Percentiles rank a stretch among this genome's conserved stretches.
Conservation (phyloP, 1,284 basidiomycete genomes). For the Ceratobasidium sp. region DNA sequence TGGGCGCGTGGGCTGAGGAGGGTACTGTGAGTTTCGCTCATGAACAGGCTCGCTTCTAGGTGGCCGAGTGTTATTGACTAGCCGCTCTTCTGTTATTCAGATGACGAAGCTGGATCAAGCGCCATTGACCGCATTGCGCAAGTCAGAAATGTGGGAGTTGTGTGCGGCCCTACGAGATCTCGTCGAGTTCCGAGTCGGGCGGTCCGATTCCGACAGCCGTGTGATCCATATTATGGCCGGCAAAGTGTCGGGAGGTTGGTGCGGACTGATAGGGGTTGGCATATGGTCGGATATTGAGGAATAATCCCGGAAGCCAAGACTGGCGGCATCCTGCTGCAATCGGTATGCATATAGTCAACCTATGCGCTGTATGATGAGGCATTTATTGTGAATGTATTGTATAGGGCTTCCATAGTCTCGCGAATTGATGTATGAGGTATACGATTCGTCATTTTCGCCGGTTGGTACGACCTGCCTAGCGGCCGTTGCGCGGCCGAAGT, state of each 20-base stretch:
- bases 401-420: too few relatives aligned
- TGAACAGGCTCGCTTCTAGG: background rate
- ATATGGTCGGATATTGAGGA: conserved; percentile 33
- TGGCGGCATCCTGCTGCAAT: background rate
- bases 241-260: conserved; percentile 20
- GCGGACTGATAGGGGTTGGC: conserved; percentile 30
- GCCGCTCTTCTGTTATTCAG: background rate
- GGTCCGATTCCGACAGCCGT: conserved; percentile 27
- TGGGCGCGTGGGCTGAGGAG: conserved; percentile 30
- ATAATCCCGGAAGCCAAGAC: background rate
- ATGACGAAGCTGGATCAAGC: conserved; percentile 20
- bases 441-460: background rate
- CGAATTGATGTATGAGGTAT: too few relatives aligned
- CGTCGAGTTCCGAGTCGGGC: conserved; percentile 38
- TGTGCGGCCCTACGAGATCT: conserved; percentile 30
- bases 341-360: background rate
- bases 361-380: too few relatives aligned
- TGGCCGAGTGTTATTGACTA: background rate
- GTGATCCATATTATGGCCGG: conserved; percentile 38
- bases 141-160: conserved; percentile 29
- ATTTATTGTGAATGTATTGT: too few relatives aligned
- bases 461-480: background rate
- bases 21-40: conserved; percentile 27
- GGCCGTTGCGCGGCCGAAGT: background rate
- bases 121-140: conserved; percentile 21